These are phyloP conservation scores for Tuber microsphaerosporum DNA, from an alignment of 495 filamentous ascomycete species.

Conservation along the genomic window DNA sequence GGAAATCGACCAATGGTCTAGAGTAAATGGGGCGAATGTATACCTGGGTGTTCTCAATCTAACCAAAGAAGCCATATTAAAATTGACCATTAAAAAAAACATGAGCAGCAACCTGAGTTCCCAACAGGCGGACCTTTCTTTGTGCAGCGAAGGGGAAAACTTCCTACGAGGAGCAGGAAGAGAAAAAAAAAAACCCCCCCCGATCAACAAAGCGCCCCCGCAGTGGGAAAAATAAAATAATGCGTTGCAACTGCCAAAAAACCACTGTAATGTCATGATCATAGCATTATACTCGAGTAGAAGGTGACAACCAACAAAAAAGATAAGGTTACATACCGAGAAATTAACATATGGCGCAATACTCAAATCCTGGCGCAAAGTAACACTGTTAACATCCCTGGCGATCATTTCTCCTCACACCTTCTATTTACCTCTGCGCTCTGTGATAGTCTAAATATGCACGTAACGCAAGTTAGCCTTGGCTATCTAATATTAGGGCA, in stretches of 20 bases:
- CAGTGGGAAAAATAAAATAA: constrained; percentile 1
- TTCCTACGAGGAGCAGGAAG: neutral
- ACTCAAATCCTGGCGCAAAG: neutral
- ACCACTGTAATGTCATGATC: neutral
- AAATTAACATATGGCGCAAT: constrained; percentile 1
- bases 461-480: neutral
- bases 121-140: neutral
- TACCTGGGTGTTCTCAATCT: constrained; percentile 1
- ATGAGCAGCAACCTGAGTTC: neutral
- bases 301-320: neutral
- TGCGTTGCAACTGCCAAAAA: neutral
- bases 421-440: neutral
- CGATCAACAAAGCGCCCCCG: neutral
- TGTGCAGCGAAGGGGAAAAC: neutral
- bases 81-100: neutral
- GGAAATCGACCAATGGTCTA: constrained; percentile 2
- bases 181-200: neutral
- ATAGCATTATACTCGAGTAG: too few relatives aligned
- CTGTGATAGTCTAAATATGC: neutral
- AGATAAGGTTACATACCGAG: neutral
- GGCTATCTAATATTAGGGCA: neutral
- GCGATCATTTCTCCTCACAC: neutral
- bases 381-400: neutral
- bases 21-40: neutral
- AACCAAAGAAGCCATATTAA: neutral